phyloP scores from a whole-genome alignment of 805 yeast genomes.

The Kurtzmaniella cleridarum region DNA sequence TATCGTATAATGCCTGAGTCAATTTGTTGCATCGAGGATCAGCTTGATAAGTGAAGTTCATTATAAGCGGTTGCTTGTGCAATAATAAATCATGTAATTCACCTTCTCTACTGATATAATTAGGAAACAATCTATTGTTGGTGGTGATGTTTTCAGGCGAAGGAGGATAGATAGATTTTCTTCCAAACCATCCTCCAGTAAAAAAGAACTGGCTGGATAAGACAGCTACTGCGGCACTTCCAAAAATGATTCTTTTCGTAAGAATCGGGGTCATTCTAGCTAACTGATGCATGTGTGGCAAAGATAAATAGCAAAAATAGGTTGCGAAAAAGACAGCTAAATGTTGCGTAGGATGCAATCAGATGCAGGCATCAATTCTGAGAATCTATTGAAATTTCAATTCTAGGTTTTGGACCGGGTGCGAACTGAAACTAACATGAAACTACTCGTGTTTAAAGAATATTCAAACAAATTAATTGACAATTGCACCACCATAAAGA shows the following conservation, averaged over 20 bases:
- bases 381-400: too few species aligned
- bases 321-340: too few species aligned
- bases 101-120: constrained; percentile 44
- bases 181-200: constrained; percentile 6
- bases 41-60: constrained; percentile 69
- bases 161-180: constrained; percentile 32
- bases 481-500: too few species aligned
- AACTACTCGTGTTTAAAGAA: too few species aligned
- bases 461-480: too few species aligned
- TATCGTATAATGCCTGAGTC: constrained; percentile 50
- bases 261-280: constrained; percentile 1
- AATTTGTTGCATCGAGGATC: constrained; percentile 57
- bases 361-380: too few species aligned
- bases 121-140: constrained; percentile 32
- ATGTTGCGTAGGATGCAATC: too few species aligned
- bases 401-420: too few species aligned
- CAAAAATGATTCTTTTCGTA: constrained; percentile 1
- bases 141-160: constrained; percentile 31
- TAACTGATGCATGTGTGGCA: constrained; percentile 1
- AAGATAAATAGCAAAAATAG: too few species aligned
- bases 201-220: constrained; percentile 5
- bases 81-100: constrained; percentile 56
- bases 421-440: too few species aligned
- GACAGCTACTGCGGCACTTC: constrained; percentile 5
- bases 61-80: constrained; percentile 54